A percentile compares a stretch with the other conserved stretches of the same genome.
Conservation (phyloP, 1,139 yeast genomes). For the Protomyces gravidus region DNA sequence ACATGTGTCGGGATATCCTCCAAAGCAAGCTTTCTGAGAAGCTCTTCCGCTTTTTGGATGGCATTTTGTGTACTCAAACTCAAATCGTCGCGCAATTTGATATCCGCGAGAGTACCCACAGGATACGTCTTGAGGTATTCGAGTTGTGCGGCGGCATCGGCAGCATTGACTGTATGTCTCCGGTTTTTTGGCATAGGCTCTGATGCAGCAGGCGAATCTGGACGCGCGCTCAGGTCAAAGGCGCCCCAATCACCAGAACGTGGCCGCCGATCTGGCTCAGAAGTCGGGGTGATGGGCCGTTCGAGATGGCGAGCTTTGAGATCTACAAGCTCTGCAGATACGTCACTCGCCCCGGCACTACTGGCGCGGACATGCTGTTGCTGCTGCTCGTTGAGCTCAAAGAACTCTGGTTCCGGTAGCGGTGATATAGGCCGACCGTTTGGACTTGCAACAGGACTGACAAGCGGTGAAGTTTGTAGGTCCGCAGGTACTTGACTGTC, state of each 20-base stretch:
- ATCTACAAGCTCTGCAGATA: background rate
- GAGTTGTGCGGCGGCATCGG: background rate
- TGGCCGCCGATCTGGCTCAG: constrained; percentile 2
- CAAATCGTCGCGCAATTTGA: constrained; percentile 31
- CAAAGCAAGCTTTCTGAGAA: constrained; percentile 62
- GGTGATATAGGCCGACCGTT: constrained; percentile 6
- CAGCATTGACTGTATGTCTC: constrained; percentile 14
- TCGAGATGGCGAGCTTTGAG: background rate
- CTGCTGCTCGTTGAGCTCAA: constrained; percentile 23
- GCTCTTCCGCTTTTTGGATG: constrained; percentile 60
- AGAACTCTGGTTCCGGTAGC: constrained; percentile 23
- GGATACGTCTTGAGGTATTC: constrained; percentile 30
- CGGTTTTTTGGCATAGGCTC: background rate
- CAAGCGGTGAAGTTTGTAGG: constrained; percentile 84
- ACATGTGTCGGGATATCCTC: constrained; percentile 83
- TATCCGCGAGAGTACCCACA: constrained; percentile 11
- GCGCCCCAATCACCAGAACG: constrained; percentile 20
- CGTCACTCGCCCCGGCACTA: constrained; percentile 29
- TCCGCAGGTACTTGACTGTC: constrained; percentile 66
- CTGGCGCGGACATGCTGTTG: constrained; percentile 22
- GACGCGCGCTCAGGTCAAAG: constrained; percentile 1
- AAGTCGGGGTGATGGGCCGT: constrained; percentile 5
- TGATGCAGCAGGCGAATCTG: background rate
- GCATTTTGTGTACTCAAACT: constrained; percentile 44
- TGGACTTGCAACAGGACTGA: constrained; percentile 58